Evolutionary conservation across 805 yeast genomes (phyloP).

Genomic region (Kodamaea restingae): DNA sequence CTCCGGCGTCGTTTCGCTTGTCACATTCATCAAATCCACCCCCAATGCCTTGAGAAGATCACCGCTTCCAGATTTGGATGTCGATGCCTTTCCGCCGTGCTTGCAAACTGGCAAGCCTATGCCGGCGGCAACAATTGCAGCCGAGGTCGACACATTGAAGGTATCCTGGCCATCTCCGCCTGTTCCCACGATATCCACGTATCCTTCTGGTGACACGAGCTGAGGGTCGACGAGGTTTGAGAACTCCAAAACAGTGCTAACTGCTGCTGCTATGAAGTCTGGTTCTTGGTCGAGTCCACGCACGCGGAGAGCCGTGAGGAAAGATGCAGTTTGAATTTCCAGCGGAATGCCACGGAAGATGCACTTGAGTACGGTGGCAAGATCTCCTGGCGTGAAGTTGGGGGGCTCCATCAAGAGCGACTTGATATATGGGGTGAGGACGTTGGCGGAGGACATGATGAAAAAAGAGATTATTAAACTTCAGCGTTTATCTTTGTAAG

Average conservation of each 20-base stretch:
- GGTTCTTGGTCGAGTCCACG: slow-evolving; percentile 78
- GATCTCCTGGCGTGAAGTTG: slow-evolving; percentile 57
- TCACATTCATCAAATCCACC: slow-evolving; percentile 71
- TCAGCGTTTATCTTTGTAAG: too few relatives aligned
- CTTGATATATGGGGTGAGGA: slow-evolving; percentile 58
- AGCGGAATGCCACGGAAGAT: slow-evolving; percentile 59
- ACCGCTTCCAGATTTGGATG: slow-evolving; percentile 91
- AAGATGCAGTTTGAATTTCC: slow-evolving; percentile 71
- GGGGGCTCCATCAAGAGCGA: slow-evolving; percentile 60
- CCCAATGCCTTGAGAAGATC: slow-evolving; percentile 82
- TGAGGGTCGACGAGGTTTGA: slow-evolving; percentile 51
- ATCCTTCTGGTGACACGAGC: slow-evolving; percentile 46
- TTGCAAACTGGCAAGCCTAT: slow-evolving; percentile 78
- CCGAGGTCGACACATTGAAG: slow-evolving; percentile 90
- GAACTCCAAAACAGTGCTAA: slow-evolving; percentile 62
- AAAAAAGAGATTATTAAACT: background rate
- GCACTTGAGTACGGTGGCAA: slow-evolving; percentile 56
- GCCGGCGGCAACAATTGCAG: slow-evolving; percentile 94
- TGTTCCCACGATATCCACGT: slow-evolving; percentile 91
- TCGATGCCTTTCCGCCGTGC: slow-evolving; percentile 97
- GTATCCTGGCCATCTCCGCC: slow-evolving; percentile 99
- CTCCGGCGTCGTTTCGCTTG: slow-evolving; percentile 54
- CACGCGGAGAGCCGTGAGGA: slow-evolving; percentile 71
- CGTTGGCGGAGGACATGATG: slow-evolving; percentile 17
- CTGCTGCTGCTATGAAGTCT: slow-evolving; percentile 82